These are phyloP conservation scores for Orobanche coerulescens DNA, from an alignment of 257 asterid species.

Conservation along the genomic window DNA sequence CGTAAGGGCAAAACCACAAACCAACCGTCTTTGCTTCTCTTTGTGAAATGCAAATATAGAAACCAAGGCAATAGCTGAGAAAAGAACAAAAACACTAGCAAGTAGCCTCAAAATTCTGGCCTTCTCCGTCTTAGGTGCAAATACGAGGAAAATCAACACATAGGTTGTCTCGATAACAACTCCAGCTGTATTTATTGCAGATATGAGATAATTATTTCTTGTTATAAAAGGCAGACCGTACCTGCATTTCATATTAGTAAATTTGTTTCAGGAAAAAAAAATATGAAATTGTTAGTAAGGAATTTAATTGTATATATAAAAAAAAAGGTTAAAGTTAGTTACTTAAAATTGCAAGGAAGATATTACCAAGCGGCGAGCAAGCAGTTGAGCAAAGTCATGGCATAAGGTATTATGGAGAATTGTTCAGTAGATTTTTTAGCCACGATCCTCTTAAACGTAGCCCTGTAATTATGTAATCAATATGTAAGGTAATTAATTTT, in stretches of 20 bases:
- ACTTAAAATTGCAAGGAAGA: not conserved
- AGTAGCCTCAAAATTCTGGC: conserved; percentile 42
- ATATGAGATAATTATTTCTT: not conserved
- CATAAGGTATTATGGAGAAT: conserved; percentile 58
- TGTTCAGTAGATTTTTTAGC: conserved; percentile 45
- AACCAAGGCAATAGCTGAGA: conserved; percentile 39
- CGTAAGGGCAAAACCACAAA: conserved; percentile 43
- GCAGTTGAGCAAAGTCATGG: conserved; percentile 60
- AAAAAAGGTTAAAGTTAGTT: not conserved
- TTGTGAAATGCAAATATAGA: conserved; percentile 44
- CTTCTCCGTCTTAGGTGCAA: conserved; percentile 52
- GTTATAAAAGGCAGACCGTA: conserved; percentile 74
- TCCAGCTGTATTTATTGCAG: conserved; percentile 54
- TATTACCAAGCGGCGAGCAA: conserved; percentile 49
- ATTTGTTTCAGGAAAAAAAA: not conserved
- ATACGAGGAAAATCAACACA: conserved; percentile 39
- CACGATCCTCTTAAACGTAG: conserved; percentile 55
- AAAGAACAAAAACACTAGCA: conserved; percentile 28
- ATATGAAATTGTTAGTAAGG: not conserved
- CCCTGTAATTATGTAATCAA: conserved; percentile 25
- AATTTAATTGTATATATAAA: not conserved
- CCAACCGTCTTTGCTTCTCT: conserved; percentile 27
- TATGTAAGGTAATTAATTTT: not conserved
- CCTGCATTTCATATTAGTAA: conserved; percentile 30
- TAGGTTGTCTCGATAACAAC: conserved; percentile 44